Conservation (phyloP, 495 filamentous ascomycete genomes). For the Daldinia decipiens region DNA sequence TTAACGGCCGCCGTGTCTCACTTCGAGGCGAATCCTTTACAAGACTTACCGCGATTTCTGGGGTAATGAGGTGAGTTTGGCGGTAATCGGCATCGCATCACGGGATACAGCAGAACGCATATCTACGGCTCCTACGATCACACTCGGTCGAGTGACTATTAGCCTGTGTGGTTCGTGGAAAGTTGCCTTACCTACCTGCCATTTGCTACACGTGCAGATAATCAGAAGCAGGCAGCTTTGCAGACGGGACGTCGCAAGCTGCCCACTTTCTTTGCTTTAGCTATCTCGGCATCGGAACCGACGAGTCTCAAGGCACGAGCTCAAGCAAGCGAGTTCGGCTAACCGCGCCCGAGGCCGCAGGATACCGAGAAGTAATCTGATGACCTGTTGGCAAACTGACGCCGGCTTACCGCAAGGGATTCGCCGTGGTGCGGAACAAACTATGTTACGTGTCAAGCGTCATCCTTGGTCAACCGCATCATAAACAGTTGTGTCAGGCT, state of each 20-base stretch:
- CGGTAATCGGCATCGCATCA: slow-evolving; percentile 25
- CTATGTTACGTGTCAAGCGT: slow-evolving; percentile 38
- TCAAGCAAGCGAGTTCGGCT: slow-evolving; percentile 18
- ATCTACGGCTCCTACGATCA: not conserved
- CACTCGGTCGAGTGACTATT: slow-evolving; percentile 3
- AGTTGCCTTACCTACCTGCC: not conserved
- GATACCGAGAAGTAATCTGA: slow-evolving; percentile 23
- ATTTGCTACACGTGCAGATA: not conserved
- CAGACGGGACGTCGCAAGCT: slow-evolving; percentile 25
- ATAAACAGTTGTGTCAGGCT: slow-evolving; percentile 17
- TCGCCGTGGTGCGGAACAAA: slow-evolving; percentile 31
- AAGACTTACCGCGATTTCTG: slow-evolving; percentile 20
- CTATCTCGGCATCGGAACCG: slow-evolving; percentile 37
- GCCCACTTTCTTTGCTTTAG: slow-evolving; percentile 21
- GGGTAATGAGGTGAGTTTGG: slow-evolving; percentile 30
- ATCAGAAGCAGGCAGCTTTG: slow-evolving; percentile 4
- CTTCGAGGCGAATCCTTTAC: slow-evolving; percentile 6
- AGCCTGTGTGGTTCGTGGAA: not conserved
- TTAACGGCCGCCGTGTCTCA: slow-evolving; percentile 15
- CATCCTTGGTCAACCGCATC: slow-evolving; percentile 33
- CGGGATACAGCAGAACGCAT: slow-evolving; percentile 20
- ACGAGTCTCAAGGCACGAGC: slow-evolving; percentile 23
- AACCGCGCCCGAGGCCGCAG: slow-evolving; percentile 22
- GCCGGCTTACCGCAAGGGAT: slow-evolving; percentile 20
- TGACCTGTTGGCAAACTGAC: slow-evolving; percentile 16